Conservation (phyloP, 192 early-diverging fungal species). For the Coemansia sp. region DNA sequence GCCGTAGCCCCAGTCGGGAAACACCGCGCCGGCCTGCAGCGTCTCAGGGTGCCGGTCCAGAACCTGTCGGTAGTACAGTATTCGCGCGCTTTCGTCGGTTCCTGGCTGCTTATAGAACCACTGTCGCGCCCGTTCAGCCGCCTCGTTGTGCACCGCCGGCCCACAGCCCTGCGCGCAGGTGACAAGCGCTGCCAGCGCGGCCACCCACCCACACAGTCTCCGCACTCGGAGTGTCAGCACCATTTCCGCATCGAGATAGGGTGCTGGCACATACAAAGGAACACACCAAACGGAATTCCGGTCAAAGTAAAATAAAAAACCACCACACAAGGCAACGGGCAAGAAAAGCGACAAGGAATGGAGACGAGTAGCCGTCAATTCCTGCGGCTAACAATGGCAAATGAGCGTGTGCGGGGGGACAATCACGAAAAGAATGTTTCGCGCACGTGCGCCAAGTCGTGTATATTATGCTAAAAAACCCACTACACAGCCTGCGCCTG, state of each 20-base stretch:
- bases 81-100: neutral
- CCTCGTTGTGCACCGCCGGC: constrained; percentile 52
- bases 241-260: neutral
- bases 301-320: no score
- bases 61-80: constrained; percentile 15
- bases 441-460: no score
- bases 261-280: no score
- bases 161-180: constrained; percentile 26
- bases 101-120: constrained; percentile 21
- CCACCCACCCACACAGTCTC: neutral
- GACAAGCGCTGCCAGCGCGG: neutral
- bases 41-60: constrained; percentile 32
- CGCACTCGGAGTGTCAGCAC: neutral
- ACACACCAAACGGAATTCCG: no score
- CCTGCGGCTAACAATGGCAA: no score
- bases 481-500: neutral
- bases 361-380: no score
- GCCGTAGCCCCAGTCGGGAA: constrained; percentile 54
- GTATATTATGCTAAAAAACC: no score
- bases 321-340: no score
- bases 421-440: no score
- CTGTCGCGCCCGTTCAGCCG: constrained; percentile 45
- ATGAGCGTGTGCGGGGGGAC: no score
- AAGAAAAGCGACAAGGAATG: no score
- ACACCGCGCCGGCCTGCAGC: constrained; percentile 41